phyloP scores from a whole-genome alignment of 495 filamentous ascomycete species.

The Cenococcum geophilum region DNA sequence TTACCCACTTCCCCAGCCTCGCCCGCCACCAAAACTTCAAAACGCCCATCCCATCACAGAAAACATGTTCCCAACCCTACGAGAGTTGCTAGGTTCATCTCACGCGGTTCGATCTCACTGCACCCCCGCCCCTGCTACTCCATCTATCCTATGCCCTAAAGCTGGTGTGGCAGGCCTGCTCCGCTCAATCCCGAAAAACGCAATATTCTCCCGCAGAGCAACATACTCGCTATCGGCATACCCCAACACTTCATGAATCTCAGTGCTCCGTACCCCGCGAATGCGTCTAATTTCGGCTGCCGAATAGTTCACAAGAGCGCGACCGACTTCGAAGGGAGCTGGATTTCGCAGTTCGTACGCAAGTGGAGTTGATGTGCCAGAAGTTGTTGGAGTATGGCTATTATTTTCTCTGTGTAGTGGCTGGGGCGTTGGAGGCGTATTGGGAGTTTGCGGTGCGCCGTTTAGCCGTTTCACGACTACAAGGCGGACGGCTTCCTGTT shows the following conservation, averaged over 20 bases:
- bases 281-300: constrained; percentile 73
- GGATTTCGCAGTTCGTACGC: constrained; percentile 35
- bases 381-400: neutral
- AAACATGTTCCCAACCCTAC: too few species aligned
- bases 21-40: too few species aligned
- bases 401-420: neutral
- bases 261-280: constrained; percentile 72
- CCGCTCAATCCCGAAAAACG: constrained; percentile 52
- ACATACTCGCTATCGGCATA: constrained; percentile 96
- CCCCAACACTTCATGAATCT: constrained; percentile 71
- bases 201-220: constrained; percentile 80
- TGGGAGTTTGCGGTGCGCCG: constrained; percentile 35
- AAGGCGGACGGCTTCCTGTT: constrained; percentile 85
- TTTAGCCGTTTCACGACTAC: constrained; percentile 60
- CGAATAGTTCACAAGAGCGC: constrained; percentile 93
- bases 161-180: constrained; percentile 37
- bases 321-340: constrained; percentile 69
- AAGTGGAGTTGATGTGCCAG: constrained; percentile 10
- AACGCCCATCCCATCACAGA: too few species aligned
- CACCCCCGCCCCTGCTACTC: neutral
- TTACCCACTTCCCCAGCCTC: too few species aligned
- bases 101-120: too few species aligned
- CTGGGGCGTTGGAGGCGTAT: constrained; percentile 33
- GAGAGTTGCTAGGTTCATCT: too few species aligned
- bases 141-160: constrained; percentile 13